Base-by-base conservation (phyloP, 2,329 filamentous ascomycete species). In the Parastagonospora nodorum region DNA sequence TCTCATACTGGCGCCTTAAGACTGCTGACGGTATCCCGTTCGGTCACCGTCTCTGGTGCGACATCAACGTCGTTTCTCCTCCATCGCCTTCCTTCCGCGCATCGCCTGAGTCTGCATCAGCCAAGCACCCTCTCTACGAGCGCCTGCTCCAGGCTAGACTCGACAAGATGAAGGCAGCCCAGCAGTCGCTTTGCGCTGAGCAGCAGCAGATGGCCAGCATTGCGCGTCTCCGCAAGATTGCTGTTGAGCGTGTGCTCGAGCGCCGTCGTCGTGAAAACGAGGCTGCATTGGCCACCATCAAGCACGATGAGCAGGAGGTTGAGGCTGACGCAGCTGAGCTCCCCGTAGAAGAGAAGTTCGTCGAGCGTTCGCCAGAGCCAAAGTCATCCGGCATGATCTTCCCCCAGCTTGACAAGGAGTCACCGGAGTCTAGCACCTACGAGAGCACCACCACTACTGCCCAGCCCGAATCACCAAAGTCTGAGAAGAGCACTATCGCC, bases 1-100 rank as follows among this genome's bases (percentile, higher is more conserved):
- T 96, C 67, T 97, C 94, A 1, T 97, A 97, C 82, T 99, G 94
- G 94, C 92, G 93, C 56, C 79, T 99, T 60, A 95, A 92, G 63
- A 86, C 90, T 51, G 82, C 86, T 7, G 86, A 90, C 50, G 92
- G 92, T 19, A 79, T 83, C 58, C 88, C 90, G 58, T 97, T 97
- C 60, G 94, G 94, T 33, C 90, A 97, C 77, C 89, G 92, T 67
- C 81, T 99, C 41, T 99, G 93, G 93, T 97, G 93, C 70, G 92
- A 97, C 60, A 85, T 99, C 57, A 83, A 85, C 43, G 90, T 97
- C 50, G 60, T 77, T 36, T 50, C 54, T 19, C 54, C 62, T 27
- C 46, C 44, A 4, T 46, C 44, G n/a, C 44, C 43, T 43, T 43
- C 41, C n/a, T 9, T 2, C 37, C 41, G 29, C 6, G 29, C 32